Evolutionary conservation across 306 rosid genomes (phyloP).

Genomic region (Trifolium dubium): DNA sequence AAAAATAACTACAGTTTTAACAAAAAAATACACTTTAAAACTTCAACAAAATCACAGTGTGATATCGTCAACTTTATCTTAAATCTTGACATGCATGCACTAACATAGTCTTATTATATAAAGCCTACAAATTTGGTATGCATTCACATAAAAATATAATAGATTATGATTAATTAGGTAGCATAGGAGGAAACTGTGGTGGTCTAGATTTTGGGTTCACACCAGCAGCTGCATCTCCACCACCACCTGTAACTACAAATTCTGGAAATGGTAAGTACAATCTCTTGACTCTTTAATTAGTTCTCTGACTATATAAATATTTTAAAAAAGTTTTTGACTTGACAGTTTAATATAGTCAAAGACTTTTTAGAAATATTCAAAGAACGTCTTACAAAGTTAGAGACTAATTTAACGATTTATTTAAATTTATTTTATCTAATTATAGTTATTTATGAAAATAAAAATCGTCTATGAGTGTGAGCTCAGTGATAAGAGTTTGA

Average conservation of each 20-base stretch:
- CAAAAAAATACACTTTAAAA: not conserved
- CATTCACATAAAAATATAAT: not conserved
- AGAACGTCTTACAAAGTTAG: no score
- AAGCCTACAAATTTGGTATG: not conserved
- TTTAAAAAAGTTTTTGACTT: no score
- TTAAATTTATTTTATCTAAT: no score
- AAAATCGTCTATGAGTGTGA: no score
- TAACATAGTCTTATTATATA: not conserved
- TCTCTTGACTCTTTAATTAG: no score
- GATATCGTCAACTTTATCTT: not conserved
- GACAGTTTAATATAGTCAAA: no score
- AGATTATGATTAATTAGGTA: constrained; percentile 46
- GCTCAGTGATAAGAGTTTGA: not conserved
- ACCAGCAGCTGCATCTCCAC: not conserved
- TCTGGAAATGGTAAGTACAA: not conserved
- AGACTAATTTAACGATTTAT: no score
- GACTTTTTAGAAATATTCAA: no score
- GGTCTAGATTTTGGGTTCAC: constrained; percentile 31
- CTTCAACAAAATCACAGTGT: not conserved
- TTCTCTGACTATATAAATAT: no score
- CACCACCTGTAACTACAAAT: not conserved
- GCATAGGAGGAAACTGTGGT: constrained; percentile 53
- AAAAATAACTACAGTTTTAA: no score
- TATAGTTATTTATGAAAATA: no score
- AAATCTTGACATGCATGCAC: not conserved